Percentiles rank a stretch among this genome's conserved stretches.
phyloP scores from a whole-genome alignment of 2,329 filamentous ascomycete genomes.

The Neonectria magnoliae region DNA sequence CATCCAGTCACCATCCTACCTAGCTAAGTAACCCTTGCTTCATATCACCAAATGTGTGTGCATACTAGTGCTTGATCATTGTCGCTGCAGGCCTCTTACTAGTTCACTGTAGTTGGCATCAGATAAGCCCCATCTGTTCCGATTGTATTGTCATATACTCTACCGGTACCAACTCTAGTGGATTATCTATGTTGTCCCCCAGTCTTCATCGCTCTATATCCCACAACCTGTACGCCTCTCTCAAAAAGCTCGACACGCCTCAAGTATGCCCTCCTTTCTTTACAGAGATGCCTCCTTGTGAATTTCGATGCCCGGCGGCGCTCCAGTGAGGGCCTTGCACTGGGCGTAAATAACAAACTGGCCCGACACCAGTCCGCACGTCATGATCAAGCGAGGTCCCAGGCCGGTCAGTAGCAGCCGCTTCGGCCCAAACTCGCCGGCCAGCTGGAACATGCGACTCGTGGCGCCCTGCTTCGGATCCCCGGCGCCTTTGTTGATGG shows the following conservation, averaged over 20 bases:
- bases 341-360: conserved; percentile 67
- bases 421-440: conserved; percentile 61
- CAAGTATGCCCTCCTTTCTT: not conserved
- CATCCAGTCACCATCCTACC: not conserved
- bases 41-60: not conserved
- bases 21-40: not conserved
- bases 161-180: not conserved
- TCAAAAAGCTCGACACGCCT: conserved; percentile 24
- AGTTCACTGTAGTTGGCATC: not conserved
- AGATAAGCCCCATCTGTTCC: not conserved
- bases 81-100: not conserved
- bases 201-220: not conserved
- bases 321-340: conserved; percentile 63
- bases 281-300: conserved; percentile 56
- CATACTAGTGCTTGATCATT: not conserved
- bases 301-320: conserved; percentile 62
- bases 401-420: conserved; percentile 58
- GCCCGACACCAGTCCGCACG: conserved; percentile 61
- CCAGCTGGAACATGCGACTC: conserved; percentile 63
- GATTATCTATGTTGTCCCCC: not conserved
- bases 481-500: conserved; percentile 65
- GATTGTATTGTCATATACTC: not conserved
- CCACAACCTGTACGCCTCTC: not conserved
- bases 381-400: conserved; percentile 63
- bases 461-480: conserved; percentile 59